A percentile compares a stretch with the other conserved stretches of the same genome.
These are phyloP conservation scores for Cryptococcus sp. DNA, from an alignment of 1,284 basidiomycete species.

Conservation along the genomic window DNA sequence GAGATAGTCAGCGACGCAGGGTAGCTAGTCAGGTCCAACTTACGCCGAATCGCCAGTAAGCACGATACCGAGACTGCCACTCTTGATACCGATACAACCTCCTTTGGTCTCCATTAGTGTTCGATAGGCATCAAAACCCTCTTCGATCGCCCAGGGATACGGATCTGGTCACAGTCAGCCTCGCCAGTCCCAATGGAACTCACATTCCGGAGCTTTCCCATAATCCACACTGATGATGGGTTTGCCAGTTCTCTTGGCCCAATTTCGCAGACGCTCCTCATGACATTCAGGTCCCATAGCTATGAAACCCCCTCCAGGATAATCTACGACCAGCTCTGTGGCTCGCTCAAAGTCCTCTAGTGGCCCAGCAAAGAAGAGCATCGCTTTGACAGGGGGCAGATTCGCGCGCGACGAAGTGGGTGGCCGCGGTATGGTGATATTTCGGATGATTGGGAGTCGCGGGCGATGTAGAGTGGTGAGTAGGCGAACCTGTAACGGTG, in stretches of 20 bases:
- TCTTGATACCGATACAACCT: conserved; percentile 70
- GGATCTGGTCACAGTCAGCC: conserved; percentile 64
- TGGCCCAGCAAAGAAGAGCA: conserved; percentile 78
- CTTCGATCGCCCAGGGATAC: conserved; percentile 92
- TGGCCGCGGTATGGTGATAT: conserved; percentile 80
- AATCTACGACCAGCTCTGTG: conserved; percentile 83
- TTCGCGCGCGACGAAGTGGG: conserved; percentile 70
- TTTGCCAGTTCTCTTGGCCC: conserved; percentile 77
- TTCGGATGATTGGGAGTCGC: conserved; percentile 66
- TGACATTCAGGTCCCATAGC: conserved; percentile 94
- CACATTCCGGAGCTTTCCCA: conserved; percentile 94
- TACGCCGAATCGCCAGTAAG: conserved; percentile 90
- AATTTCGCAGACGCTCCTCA: conserved; percentile 85
- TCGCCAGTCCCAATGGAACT: conserved; percentile 37
- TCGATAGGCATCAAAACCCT: conserved; percentile 86
- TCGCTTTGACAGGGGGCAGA: conserved; percentile 69
- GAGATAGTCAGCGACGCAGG: not conserved
- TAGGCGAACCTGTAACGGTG: conserved; percentile 64
- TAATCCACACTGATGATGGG: conserved; percentile 89
- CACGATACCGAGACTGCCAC: conserved; percentile 70
- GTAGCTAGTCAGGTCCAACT: conserved; percentile 48
- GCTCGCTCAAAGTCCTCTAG: conserved; percentile 67
- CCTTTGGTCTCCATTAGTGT: conserved; percentile 79
- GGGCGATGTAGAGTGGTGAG: conserved; percentile 64
- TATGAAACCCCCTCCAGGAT: conserved; percentile 94